Evolutionary conservation across 495 filamentous ascomycete genomes (phyloP), one percentile per base, ranked within the genome.

Genomic region (Jackrogersella multiformis): DNA sequence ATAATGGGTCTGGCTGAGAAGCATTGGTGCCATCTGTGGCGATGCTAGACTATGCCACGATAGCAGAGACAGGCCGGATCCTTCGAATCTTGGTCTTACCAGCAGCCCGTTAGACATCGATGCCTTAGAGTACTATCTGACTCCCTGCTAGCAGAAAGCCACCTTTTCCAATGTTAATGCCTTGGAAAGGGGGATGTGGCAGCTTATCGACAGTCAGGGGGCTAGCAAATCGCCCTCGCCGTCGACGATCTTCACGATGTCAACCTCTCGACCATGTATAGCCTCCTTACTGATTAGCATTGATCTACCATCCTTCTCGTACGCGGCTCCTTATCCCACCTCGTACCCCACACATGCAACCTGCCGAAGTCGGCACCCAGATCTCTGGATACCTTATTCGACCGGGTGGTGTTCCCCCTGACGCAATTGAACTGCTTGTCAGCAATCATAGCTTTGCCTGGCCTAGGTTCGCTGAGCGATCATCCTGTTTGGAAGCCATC

Each of bases 331-430:
- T 63, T 66, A 41, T 39, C 61, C 57, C 48, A 51, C 45, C 62
- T 58, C 58, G 53, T 58, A 66, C 68, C 68, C 66, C 66, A 65
- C 67, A 69, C 55, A 70, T 70, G 68, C 63, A 63, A 20, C 45
- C 26, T 61, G 63, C 68, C 68, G 68, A 70, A 62, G 68, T 70
- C 68, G 68, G 68, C 62, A 56, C 42, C 68, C 68, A 59, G 57
- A 61, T 56, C 45, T 13, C 58, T 59, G 68, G 68, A 58, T 56
- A 70, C 61, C 52, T 24, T 66, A 70, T 62, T 61, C 35, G 56
- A 58, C 63, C 62, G 39, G 51, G 46, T 65, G 55, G 59, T 66
- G 52, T 58, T 70, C 63, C 68, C 68, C 58, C 67, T 70, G 68
- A 66, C 53, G 68, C 68, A 62, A 70, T 70, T 30, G 21, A 56